A percentile compares a stretch with the other conserved stretches of the same genome.
Evolutionary conservation across 2,329 filamentous ascomycete species (phyloP).

Genomic region (Ophiostoma populinum): DNA sequence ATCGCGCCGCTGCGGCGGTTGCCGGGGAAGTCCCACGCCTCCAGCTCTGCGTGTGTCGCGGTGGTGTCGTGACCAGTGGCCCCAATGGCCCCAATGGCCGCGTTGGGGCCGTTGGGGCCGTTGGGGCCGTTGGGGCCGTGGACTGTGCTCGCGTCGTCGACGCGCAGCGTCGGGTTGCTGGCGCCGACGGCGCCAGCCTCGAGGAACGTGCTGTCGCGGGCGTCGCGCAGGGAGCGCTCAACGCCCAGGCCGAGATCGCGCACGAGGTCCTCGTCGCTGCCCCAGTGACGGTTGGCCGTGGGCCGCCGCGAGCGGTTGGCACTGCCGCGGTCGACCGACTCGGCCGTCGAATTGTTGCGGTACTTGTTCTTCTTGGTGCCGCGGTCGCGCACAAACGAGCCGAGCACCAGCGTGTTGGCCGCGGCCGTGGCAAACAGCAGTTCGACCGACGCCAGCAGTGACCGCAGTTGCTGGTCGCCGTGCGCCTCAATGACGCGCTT

Average conservation of each 20-base stretch:
- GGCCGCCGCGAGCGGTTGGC: conserved; percentile 24
- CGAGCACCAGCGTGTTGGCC: conserved; percentile 77
- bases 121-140: background rate
- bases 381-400: conserved; percentile 79
- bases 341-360: conserved; percentile 43
- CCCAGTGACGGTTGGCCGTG: conserved; percentile 51
- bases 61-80: too few relatives aligned
- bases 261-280: conserved; percentile 83
- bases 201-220: conserved; percentile 12
- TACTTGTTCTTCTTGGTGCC: conserved; percentile 83
- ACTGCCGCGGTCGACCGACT: conserved; percentile 39
- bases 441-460: conserved; percentile 76
- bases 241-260: conserved; percentile 52
- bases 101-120: background rate
- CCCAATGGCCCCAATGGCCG: too few relatives aligned
- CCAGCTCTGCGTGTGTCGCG: conserved; percentile 19
- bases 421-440: conserved; percentile 76
- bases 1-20: conserved; percentile 16
- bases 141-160: conserved; percentile 8
- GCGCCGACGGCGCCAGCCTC: conserved; percentile 8
- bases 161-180: background rate
- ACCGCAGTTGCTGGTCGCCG: conserved; percentile 72
- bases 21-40: conserved; percentile 30
- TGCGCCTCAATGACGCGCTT: conserved; percentile 52
- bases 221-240: conserved; percentile 25